Percentiles rank a stretch among this genome's conserved stretches.
Conservation (phyloP, 192 early-diverging fungal species). For the Backusella westeae region DNA sequence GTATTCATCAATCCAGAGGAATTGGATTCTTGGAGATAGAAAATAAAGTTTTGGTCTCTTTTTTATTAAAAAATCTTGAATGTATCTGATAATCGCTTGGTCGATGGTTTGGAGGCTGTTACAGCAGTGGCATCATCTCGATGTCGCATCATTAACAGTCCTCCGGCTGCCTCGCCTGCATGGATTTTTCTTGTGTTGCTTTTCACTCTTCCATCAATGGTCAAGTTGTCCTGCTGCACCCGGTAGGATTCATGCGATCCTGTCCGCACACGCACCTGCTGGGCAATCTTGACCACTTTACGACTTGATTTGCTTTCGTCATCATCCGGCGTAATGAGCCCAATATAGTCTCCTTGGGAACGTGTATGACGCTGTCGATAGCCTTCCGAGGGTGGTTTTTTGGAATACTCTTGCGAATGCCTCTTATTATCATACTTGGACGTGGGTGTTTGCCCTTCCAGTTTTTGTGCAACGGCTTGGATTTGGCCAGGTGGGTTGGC, state of each 20-base stretch:
- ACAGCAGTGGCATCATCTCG: background rate
- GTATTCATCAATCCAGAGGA: slow-evolving; percentile 49
- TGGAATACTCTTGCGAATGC: background rate
- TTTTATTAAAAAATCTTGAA: background rate
- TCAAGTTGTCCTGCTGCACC: background rate
- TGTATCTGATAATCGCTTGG: background rate
- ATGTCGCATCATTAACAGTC: slow-evolving; percentile 33
- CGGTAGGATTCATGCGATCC: slow-evolving; percentile 26
- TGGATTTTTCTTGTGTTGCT: background rate
- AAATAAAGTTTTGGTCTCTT: background rate
- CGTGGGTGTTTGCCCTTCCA: background rate
- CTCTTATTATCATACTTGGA: background rate
- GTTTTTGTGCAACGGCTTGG: background rate
- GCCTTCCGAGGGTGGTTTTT: background rate
- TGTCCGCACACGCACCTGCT: slow-evolving; percentile 16
- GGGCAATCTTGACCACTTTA: slow-evolving; percentile 28
- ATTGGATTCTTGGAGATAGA: slow-evolving; percentile 37
- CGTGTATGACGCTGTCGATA: slow-evolving; percentile 20
- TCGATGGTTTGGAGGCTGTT: background rate
- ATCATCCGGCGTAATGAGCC: slow-evolving; percentile 10
- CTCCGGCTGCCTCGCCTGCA: slow-evolving; percentile 34
- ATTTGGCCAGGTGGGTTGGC: background rate
- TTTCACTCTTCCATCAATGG: background rate
- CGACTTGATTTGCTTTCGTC: background rate
- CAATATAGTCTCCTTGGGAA: slow-evolving; percentile 23